phyloP scores from a whole-genome alignment of 306 rosid genomes.

The Prosopis cineraria region DNA sequence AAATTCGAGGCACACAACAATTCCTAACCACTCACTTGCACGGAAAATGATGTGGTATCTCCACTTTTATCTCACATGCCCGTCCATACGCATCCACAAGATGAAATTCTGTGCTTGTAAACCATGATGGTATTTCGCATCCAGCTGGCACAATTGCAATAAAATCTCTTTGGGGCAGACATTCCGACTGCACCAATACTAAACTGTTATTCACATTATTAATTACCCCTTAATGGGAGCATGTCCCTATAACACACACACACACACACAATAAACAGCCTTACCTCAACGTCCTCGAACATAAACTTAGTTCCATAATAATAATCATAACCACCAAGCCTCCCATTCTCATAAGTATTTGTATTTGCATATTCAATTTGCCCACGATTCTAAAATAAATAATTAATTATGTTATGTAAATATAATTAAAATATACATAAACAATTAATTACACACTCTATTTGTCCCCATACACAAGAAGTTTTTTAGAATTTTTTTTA shows the following conservation, averaged over 20 bases:
- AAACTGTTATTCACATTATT: background rate
- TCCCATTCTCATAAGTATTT: too few relatives aligned
- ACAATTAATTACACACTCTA: too few relatives aligned
- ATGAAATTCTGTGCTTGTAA: background rate
- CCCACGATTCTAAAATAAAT: background rate
- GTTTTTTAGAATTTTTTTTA: too few relatives aligned
- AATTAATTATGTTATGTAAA: background rate
- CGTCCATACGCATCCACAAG: accelerated
- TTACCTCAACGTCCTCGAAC: background rate
- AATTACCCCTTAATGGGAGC: background rate
- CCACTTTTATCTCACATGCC: background rate
- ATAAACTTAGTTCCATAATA: too few relatives aligned
- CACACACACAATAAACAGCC: too few relatives aligned
- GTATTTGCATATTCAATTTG: background rate
- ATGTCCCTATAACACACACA: background rate
- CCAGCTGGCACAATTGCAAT: background rate
- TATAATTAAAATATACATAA: too few relatives aligned
- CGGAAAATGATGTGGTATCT: background rate
- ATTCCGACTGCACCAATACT: background rate
- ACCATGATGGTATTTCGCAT: background rate
- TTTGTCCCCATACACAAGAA: too few relatives aligned
- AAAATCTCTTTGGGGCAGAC: background rate
- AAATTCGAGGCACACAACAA: background rate
- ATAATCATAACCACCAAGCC: too few relatives aligned
- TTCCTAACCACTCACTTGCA: background rate